Base-by-base conservation (phyloP, 192 early-diverging fungal species). In the Allomyces macrogynus region DNA sequence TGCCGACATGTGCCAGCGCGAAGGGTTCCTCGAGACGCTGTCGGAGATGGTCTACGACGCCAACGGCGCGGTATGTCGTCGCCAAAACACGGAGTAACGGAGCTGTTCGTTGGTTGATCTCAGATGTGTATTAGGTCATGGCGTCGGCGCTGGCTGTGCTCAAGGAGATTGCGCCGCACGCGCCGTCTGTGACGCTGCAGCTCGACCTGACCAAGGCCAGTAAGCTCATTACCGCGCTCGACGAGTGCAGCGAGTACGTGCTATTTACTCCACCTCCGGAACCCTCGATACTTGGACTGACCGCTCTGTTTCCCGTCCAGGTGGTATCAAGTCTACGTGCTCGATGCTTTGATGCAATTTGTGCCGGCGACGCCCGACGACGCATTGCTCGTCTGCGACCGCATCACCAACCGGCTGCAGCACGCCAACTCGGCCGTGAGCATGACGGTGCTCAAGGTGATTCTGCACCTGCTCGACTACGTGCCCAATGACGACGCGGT, bases 401-500 rank as follows among this genome's bases (percentile, higher is more conserved):
- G 92, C 64, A 89, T 96, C 42, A 71, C 87, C 43, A 90, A 92
- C 61, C 83, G 91, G 63, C 74, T 96, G 24, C 91, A 93, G 70
- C 93, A 96, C 77, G 87, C 87, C n/a, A 96, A 96, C 75, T 90
- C 90, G 14, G 89, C 88, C 44, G 89, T 96, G 0, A 89, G 91
- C 3, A 73, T 96, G 62, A 83, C 84, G 20, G 80, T 88, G 5
- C 80, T 92, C 70, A 90, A 91, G 64, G 84, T 94, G 61, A 92
- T 98, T 49, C 75, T 93, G 40, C 95, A 95, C 71, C 81, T 96
- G 61, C 89, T 93, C 77, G 92, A 94, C 74, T 97, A 93, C 65
- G 92, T 96, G 73, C 68, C 82, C 18, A 88, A 87, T 44, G 84
- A 84, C 1, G 88, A 87, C 8, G 78, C 85, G 25, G 84, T 95